These are phyloP conservation scores for Pythium aphanidermatum DNA, from an alignment of 352 stramenopile species.

Conservation along the genomic window DNA sequence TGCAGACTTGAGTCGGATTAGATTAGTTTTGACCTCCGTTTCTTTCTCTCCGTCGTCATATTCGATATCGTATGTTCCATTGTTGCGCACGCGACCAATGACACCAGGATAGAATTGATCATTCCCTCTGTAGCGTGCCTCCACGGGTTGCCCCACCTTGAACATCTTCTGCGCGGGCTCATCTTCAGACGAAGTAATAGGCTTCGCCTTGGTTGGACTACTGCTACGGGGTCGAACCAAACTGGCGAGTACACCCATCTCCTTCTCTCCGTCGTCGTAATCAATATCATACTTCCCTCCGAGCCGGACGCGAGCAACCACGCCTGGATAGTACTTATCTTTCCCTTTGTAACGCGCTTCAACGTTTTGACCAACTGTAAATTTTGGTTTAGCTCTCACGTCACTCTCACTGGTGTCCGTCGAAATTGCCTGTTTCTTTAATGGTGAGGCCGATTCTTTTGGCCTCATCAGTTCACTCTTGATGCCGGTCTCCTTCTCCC, in stretches of 20 bases:
- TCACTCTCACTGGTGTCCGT: constrained; percentile 13
- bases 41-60: constrained; percentile 55
- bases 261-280: constrained; percentile 64
- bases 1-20: constrained; percentile 17
- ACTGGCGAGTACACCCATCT: constrained; percentile 26
- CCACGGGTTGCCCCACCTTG: constrained; percentile 14
- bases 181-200: constrained; percentile 2
- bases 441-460: constrained; percentile 12
- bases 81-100: constrained; percentile 28
- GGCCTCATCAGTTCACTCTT: constrained; percentile 23
- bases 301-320: constrained; percentile 32
- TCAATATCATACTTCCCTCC: constrained; percentile 62
- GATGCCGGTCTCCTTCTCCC: constrained; percentile 35
- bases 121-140: constrained; percentile 33
- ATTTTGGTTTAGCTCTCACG: constrained; percentile 3
- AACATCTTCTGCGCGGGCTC: constrained; percentile 16
- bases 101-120: constrained; percentile 27
- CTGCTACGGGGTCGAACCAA: constrained; percentile 10
- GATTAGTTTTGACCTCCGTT: constrained; percentile 1
- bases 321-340: constrained; percentile 51
- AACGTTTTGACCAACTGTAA: constrained; percentile 26
- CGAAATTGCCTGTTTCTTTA: constrained; percentile 19
- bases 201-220: constrained; percentile 7
- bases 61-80: constrained; percentile 41
- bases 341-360: constrained; percentile 58